Base-by-base conservation (phyloP, 73 alveolate species). In the Paramecium sonneborni region DNA sequence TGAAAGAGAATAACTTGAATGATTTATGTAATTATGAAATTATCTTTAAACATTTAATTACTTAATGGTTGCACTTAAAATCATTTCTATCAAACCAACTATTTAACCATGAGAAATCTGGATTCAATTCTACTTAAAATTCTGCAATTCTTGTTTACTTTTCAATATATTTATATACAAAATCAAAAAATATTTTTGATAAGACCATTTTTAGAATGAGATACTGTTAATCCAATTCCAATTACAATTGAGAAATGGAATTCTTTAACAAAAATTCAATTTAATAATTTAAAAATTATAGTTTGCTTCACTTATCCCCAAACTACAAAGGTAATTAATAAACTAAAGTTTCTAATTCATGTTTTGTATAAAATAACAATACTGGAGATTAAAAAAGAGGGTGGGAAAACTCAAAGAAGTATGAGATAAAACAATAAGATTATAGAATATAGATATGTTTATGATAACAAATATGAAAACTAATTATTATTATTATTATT, bases 1-100 rank as follows among this genome's bases (percentile, higher is more conserved):
- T 34, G 86, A 72, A 72, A 72, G 86, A 72, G 86, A 72, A 37
- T 32, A 72, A 35, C 44, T 72, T 28, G 86, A 72, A 38, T 72
- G 86, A 72, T 72, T 72, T 72, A 15, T 72, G 32, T 72, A 30
- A 62, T 62, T 0, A 62, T 62, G 84, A 1, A 62, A 62, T 32
- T 30, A 62, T 62, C 84, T 30, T 23, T 62, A 62, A 62, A 62
- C 24, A 62, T 62, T 62, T 21, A 62, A 62, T 11, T 32, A 62
- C 52, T 26, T 62, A 12, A 62, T 62, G 8, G 39, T 26, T 62
- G 48, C 24, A 62, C 0, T 6, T 23, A 62, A 0, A 0, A 62
- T 62, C 9, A 62, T 62, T 62, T 62, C 44, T 62, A 62, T 26
- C 0, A 2, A 11, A 62, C 48, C 21, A 62, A 2, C 26, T 62